A percentile compares a stretch with the other conserved stretches of the same genome.
Conservation (phyloP, 352 stramenopile species). For the Pythium phragmitis region DNA sequence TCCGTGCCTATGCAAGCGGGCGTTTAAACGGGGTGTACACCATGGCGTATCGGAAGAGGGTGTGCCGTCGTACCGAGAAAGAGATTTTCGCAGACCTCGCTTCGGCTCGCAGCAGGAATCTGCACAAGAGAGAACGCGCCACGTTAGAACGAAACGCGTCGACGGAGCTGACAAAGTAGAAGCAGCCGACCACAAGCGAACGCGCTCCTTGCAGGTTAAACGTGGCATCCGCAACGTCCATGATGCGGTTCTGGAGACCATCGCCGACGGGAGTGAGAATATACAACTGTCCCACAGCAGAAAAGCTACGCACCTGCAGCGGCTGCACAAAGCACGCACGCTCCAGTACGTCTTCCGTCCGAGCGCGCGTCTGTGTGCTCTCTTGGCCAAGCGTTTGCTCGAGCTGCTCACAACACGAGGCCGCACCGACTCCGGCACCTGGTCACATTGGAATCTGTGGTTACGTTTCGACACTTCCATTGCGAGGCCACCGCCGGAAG, state of each 20-base stretch:
- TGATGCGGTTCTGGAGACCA: conserved; percentile 21
- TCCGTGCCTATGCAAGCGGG: conserved; percentile 18
- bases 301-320: conserved; percentile 13
- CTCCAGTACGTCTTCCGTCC: conserved; percentile 65
- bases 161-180: no score
- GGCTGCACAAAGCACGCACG: conserved; percentile 74
- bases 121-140: neutral
- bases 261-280: neutral
- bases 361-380: neutral
- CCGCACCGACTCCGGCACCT: conserved; percentile 49
- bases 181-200: conserved; percentile 15
- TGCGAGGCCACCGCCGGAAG: neutral
- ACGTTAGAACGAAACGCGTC: no score
- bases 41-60: neutral
- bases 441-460: neutral
- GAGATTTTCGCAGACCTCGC: conserved; percentile 28
- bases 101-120: conserved; percentile 7
- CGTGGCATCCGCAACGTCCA: conserved; percentile 25
- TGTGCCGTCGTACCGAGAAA: conserved; percentile 23
- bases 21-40: neutral
- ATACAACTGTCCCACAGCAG: neutral
- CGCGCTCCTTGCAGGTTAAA: conserved; percentile 12
- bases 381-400: conserved; percentile 22
- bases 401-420: conserved; percentile 39
- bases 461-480: neutral